phyloP scores from a whole-genome alignment of 306 rosid genomes.

The Glycyrrhiza uralensis region DNA sequence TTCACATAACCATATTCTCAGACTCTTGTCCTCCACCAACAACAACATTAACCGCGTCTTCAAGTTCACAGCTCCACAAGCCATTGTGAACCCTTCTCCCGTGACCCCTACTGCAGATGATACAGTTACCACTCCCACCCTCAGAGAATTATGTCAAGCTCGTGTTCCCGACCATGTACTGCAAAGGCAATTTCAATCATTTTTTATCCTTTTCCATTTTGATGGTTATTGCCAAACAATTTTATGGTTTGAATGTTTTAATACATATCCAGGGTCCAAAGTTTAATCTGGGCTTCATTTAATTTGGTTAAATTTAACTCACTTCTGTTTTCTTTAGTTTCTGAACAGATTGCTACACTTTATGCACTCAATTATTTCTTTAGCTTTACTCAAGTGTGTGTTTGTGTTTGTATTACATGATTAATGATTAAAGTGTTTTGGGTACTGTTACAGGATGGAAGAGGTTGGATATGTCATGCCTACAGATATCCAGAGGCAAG shows the following conservation, averaged over 20 bases:
- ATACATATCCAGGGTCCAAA: background rate
- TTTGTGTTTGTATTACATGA: background rate
- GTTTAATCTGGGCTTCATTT: background rate
- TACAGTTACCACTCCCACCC: constrained; percentile 31
- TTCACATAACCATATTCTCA: constrained; percentile 21
- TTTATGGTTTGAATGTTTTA: background rate
- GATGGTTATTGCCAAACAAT: background rate
- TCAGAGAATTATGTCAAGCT: constrained; percentile 52
- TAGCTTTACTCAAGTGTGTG: no score
- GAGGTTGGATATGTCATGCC: constrained; percentile 75
- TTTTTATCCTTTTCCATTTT: background rate
- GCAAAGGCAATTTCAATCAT: constrained; percentile 41
- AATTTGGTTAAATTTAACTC: background rate
- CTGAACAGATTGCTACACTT: background rate
- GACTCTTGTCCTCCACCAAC: background rate
- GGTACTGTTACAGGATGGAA: constrained; percentile 48
- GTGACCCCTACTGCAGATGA: constrained; percentile 6
- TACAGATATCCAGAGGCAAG: constrained; percentile 68
- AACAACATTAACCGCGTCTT: background rate
- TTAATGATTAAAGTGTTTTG: background rate
- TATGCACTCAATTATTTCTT: background rate
- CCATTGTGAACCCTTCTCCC: constrained; percentile 38
- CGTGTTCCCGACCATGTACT: constrained; percentile 61
- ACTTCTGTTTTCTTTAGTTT: background rate
- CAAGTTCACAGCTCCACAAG: constrained; percentile 27